Conservation (phyloP, 805 yeast genomes). For the Schizosaccharomyces japonicus region DNA sequence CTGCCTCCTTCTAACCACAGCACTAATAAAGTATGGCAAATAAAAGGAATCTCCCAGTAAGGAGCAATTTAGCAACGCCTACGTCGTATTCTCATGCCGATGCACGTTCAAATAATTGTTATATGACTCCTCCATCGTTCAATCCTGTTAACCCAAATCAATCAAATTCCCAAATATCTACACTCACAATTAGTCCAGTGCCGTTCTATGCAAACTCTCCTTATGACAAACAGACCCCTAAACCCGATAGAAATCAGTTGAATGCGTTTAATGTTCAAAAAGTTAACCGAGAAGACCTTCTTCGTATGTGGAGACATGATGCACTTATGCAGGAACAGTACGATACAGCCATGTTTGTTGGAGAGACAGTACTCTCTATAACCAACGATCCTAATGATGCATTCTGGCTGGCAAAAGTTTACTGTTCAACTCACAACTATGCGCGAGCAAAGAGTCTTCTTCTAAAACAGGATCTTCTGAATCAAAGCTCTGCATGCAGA, state of each 20-base stretch:
- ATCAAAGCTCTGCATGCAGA: slow-evolving; percentile 45
- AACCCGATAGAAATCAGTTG: background rate
- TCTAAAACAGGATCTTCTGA: slow-evolving; percentile 28
- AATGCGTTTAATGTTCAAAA: background rate
- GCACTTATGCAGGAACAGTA: slow-evolving; percentile 82
- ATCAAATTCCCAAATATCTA: slow-evolving; percentile 1
- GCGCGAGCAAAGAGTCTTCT: slow-evolving; percentile 56
- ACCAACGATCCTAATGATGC: slow-evolving; percentile 80
- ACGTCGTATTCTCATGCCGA: background rate
- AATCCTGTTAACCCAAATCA: background rate
- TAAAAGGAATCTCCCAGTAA: no score
- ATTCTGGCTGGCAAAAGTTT: slow-evolving; percentile 85
- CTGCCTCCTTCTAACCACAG: no score
- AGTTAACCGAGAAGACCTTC: slow-evolving; percentile 42
- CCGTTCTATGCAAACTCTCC: background rate
- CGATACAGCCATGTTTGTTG: slow-evolving; percentile 69
- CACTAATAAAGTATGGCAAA: no score
- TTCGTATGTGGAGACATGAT: slow-evolving; percentile 81
- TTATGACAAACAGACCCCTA: background rate
- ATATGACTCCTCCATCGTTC: slow-evolving; percentile 2
- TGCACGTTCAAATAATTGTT: background rate
- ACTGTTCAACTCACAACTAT: slow-evolving; percentile 51
- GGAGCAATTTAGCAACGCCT: background rate
- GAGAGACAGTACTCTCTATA: slow-evolving; percentile 66
- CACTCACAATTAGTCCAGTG: slow-evolving; percentile 3